A percentile compares a stretch with the other conserved stretches of the same genome.
Evolutionary conservation across 371 early-diverging fungal genomes (phyloP).

Genomic region (Mucor saturninus): DNA sequence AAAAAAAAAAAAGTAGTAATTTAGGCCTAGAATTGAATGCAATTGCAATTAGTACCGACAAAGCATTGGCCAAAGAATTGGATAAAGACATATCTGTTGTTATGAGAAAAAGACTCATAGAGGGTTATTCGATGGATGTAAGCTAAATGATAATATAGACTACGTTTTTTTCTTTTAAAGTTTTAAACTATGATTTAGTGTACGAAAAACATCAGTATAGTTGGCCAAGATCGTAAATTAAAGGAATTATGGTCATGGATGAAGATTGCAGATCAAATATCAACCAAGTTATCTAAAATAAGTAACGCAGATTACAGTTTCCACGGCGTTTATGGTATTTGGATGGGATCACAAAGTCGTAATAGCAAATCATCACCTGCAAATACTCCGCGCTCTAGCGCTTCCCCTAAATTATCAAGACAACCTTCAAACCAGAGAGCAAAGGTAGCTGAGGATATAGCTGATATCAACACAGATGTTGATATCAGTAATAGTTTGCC

Average conservation of each 20-base stretch:
- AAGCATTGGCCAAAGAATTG: slow-evolving; percentile 30
- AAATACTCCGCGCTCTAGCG: slow-evolving; percentile 27
- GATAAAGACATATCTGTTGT: slow-evolving; percentile 75
- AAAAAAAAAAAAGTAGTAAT: neutral
- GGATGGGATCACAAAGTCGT: slow-evolving; percentile 34
- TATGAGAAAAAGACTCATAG: slow-evolving; percentile 73
- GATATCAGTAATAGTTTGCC: slow-evolving; percentile 28
- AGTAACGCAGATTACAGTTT: slow-evolving; percentile 70
- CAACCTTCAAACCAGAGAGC: slow-evolving; percentile 11
- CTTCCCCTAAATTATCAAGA: slow-evolving; percentile 16
- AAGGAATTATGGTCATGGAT: slow-evolving; percentile 82
- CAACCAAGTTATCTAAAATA: slow-evolving; percentile 55
- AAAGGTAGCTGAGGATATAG: neutral
- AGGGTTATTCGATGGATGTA: slow-evolving; percentile 81
- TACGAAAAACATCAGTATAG: slow-evolving; percentile 43
- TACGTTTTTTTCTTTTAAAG: neutral
- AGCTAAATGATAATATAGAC: slow-evolving; percentile 9
- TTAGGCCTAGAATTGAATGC: neutral
- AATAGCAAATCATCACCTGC: slow-evolving; percentile 47
- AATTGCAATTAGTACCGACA: slow-evolving; percentile 6
- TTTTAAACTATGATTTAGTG: slow-evolving; percentile 27
- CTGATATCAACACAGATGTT: neutral
- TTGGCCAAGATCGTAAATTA: slow-evolving; percentile 46
- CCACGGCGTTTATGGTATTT: slow-evolving; percentile 74
- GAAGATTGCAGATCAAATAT: slow-evolving; percentile 61